Conservation (phyloP, 2,329 filamentous ascomycete species). For the Pseudogymnoascus sp. region DNA sequence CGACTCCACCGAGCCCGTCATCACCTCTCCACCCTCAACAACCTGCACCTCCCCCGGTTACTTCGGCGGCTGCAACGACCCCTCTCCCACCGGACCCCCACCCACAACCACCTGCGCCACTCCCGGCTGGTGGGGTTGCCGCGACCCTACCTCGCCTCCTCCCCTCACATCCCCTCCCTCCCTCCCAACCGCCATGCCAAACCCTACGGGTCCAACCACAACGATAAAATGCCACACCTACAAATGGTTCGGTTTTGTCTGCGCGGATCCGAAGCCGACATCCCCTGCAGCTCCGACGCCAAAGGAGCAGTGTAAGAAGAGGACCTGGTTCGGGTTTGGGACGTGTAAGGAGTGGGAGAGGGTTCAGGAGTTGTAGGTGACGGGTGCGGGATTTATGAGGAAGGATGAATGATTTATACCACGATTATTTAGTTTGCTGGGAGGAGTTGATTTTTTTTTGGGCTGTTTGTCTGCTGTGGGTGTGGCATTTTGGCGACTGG, state of each 20-base stretch:
- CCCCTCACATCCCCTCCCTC: slow-evolving; percentile 31
- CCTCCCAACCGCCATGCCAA: slow-evolving; percentile 18
- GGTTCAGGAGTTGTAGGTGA: neutral
- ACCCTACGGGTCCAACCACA: slow-evolving; percentile 15
- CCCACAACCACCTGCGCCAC: slow-evolving; percentile 39
- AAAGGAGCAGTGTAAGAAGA: slow-evolving; percentile 19
- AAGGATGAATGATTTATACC: slow-evolving; percentile 5
- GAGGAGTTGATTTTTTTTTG: neutral
- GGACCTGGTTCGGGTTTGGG: slow-evolving; percentile 23
- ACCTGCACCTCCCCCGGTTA: slow-evolving; percentile 38
- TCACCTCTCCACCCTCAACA: slow-evolving; percentile 35
- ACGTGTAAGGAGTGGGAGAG: slow-evolving; percentile 24
- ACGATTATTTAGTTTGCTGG: neutral
- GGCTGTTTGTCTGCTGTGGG: neutral
- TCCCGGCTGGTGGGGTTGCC: slow-evolving; percentile 54
- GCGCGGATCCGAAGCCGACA: slow-evolving; percentile 24
- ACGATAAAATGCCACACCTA: slow-evolving; percentile 25
- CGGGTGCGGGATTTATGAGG: neutral
- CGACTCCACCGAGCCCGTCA: slow-evolving; percentile 37
- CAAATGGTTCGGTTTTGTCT: slow-evolving; percentile 27
- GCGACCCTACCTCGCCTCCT: slow-evolving; percentile 34
- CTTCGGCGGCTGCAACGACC: slow-evolving; percentile 43
- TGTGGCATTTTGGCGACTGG: neutral
- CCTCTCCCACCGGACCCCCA: slow-evolving; percentile 29
- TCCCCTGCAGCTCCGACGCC: slow-evolving; percentile 14